phyloP scores from a whole-genome alignment of 2,329 filamentous ascomycete genomes.

The Ceratocystis cacaofunesta region DNA sequence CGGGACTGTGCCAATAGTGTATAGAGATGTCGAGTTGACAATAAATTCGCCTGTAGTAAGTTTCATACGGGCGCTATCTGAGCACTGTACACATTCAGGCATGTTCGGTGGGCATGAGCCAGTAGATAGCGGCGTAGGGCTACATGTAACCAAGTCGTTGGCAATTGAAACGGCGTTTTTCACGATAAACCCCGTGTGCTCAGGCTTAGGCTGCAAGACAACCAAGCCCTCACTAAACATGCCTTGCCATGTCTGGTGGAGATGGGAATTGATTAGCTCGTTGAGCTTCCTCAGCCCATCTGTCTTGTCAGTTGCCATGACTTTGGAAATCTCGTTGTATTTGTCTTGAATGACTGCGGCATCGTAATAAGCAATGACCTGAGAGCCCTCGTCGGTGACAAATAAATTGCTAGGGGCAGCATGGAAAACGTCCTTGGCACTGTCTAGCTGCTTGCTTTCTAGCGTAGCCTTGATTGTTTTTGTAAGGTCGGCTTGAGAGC shows the following conservation, averaged over 20 bases:
- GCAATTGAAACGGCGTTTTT: constrained; percentile 58
- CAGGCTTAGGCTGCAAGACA: constrained; percentile 63
- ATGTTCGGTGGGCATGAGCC: constrained; percentile 69
- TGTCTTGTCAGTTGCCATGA: constrained; percentile 40
- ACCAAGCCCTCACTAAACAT: constrained; percentile 61
- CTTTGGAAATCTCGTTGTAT: constrained; percentile 53
- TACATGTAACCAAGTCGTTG: constrained; percentile 59
- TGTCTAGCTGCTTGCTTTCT: constrained; percentile 37
- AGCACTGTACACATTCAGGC: constrained; percentile 59
- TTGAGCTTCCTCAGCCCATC: constrained; percentile 52
- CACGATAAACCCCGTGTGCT: constrained; percentile 60
- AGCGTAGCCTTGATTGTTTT: constrained; percentile 47
- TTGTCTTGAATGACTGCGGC: constrained; percentile 43
- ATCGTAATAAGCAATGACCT: constrained; percentile 66
- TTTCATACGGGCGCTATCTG: constrained; percentile 46
- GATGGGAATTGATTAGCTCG: constrained; percentile 65
- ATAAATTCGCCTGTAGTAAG: constrained; percentile 54
- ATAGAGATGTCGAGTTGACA: constrained; percentile 55
- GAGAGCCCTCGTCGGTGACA: constrained; percentile 46
- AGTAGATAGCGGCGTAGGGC: constrained; percentile 53
- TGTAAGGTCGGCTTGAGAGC: constrained; percentile 48
- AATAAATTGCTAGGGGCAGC: constrained; percentile 46
- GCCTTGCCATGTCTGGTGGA: constrained; percentile 75
- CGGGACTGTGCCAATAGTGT: constrained; percentile 74
- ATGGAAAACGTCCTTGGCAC: constrained; percentile 47